These are phyloP conservation scores for Biscutella auriculata DNA, from an alignment of 441 rosid species.

Conservation along the genomic window DNA sequence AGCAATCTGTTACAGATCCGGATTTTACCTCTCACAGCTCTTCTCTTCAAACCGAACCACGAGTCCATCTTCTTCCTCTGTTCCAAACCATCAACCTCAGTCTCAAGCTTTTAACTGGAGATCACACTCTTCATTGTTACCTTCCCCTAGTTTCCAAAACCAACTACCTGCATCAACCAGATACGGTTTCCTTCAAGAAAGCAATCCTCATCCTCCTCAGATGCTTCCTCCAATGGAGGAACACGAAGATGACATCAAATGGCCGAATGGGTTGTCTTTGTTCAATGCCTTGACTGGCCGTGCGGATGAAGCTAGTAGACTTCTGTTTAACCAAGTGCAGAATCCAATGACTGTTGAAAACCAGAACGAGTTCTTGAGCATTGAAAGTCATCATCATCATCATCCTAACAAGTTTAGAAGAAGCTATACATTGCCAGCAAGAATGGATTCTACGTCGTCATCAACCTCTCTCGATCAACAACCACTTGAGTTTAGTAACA, in stretches of 20 bases:
- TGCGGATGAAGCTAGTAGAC: constrained; percentile 48
- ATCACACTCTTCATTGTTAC: constrained; percentile 53
- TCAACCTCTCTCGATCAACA: constrained; percentile 53
- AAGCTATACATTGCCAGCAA: constrained; percentile 65
- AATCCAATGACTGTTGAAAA: constrained; percentile 28
- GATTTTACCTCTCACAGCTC: constrained; percentile 81
- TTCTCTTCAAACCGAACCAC: constrained; percentile 53
- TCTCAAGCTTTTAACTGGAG: constrained; percentile 54
- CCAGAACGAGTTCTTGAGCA: constrained; percentile 57
- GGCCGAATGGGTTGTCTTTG: constrained; percentile 77
- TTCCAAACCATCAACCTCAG: constrained; percentile 41
- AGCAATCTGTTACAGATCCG: constrained; percentile 81
- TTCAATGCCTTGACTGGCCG: constrained; percentile 69
- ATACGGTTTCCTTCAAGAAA: constrained; percentile 42
- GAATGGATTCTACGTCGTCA: constrained; percentile 68
- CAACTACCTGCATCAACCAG: constrained; percentile 29
- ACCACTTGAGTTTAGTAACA: constrained; percentile 37
- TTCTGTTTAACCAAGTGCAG: constrained; percentile 52
- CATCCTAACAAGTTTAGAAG: constrained; percentile 55
- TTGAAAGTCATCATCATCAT: constrained; percentile 46
- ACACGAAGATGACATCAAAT: constrained; percentile 70
- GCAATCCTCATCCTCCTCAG: constrained; percentile 41
- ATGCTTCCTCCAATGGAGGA: constrained; percentile 68
- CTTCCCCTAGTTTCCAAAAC: constrained; percentile 53
- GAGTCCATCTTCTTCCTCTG: constrained; percentile 34